Percentiles rank a stretch among this genome's conserved stretches.
These are phyloP conservation scores for Alternaria sp. DNA, from an alignment of 2,329 filamentous ascomycete genomes.

Conservation along the genomic window DNA sequence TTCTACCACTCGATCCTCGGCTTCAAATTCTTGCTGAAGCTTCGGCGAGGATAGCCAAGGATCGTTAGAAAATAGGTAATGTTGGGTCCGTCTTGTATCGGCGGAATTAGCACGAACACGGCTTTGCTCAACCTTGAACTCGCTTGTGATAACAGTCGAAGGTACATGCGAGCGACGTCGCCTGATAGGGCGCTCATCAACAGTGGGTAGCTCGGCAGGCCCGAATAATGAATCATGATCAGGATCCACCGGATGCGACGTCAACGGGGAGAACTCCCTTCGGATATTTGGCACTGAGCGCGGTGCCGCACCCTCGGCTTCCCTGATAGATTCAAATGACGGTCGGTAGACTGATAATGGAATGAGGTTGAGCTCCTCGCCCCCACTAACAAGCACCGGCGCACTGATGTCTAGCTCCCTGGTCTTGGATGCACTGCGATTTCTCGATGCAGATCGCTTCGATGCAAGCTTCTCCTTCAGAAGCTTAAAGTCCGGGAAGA, in stretches of 20 bases:
- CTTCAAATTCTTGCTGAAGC: conserved; percentile 23
- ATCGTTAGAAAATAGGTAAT: conserved; percentile 39
- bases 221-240: conserved; percentile 23
- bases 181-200: conserved; percentile 19
- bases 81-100: conserved; percentile 35
- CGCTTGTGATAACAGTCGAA: conserved; percentile 21
- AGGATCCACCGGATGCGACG: conserved; percentile 44
- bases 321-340: conserved; percentile 25
- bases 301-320: conserved; percentile 8
- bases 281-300: conserved; percentile 24
- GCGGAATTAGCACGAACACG: conserved; percentile 43
- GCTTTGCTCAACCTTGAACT: conserved; percentile 24
- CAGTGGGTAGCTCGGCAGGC: conserved; percentile 19
- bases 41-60: conserved; percentile 41
- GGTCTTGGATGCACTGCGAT: conserved; percentile 31
- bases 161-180: conserved; percentile 35
- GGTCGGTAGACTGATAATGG: conserved; percentile 44
- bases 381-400: conserved; percentile 43
- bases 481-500: conserved; percentile 43
- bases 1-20: conserved; percentile 20
- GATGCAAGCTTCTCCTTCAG: conserved; percentile 44
- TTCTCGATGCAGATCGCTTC: conserved; percentile 36
- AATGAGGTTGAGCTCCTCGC: conserved; percentile 39
- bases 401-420: conserved; percentile 44
- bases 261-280: conserved; percentile 41